These are phyloP conservation scores for Fraxinus angustifolia DNA, from an alignment of 305 asterid genomes.

Conservation along the genomic window DNA sequence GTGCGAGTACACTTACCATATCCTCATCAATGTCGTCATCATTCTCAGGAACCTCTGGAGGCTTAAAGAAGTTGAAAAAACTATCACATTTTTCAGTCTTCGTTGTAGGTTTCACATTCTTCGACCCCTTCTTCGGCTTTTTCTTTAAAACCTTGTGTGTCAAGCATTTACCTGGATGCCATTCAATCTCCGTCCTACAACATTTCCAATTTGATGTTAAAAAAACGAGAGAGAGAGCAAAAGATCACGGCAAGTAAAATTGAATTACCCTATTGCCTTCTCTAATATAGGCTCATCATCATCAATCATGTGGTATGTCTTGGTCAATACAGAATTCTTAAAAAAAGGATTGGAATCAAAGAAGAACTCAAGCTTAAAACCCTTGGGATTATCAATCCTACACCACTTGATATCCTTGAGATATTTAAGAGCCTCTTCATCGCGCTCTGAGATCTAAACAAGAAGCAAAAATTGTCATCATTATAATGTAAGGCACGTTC, in stretches of 20 bases:
- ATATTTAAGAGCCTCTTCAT: constrained; percentile 62
- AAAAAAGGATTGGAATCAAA: constrained; percentile 69
- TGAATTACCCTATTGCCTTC: constrained; percentile 68
- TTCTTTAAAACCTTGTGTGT: constrained; percentile 59
- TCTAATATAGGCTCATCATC: constrained; percentile 74
- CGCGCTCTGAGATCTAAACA: constrained; percentile 63
- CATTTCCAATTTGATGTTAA: constrained; percentile 8
- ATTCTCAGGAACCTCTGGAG: constrained; percentile 63
- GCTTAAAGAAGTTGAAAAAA: constrained; percentile 18
- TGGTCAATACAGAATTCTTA: constrained; percentile 63
- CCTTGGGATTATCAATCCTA: constrained; percentile 63
- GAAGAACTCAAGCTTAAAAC: constrained; percentile 75
- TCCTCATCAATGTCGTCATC: constrained; percentile 68
- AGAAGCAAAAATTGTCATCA: background rate
- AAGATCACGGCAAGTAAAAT: background rate
- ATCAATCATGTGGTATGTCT: constrained; percentile 70
- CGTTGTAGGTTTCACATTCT: constrained; percentile 51
- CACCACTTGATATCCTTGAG: constrained; percentile 74
- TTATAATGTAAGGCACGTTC: constrained; percentile 8
- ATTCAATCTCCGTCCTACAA: constrained; percentile 59
- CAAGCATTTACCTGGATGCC: constrained; percentile 61
- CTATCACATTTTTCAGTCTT: constrained; percentile 17
- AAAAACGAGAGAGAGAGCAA: background rate
- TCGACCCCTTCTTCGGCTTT: constrained; percentile 64
- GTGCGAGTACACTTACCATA: constrained; percentile 34